Evolutionary conservation across 305 asterid genomes (phyloP), one percentile per base, ranked within the genome.

Genomic region (Fraxinus platypoda): DNA sequence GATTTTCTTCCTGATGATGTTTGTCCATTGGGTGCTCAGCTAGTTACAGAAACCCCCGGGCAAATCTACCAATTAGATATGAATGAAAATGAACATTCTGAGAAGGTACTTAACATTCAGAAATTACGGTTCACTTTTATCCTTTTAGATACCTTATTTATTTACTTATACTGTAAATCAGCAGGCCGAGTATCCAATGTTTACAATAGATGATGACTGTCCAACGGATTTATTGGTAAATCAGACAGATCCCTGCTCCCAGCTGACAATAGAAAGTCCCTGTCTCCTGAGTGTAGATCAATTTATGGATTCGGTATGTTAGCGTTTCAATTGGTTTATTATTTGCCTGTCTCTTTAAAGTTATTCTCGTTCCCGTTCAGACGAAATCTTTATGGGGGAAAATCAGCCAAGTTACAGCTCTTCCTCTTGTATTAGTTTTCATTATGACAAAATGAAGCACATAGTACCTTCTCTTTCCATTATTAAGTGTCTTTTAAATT

Each of bases 221-320:
- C 91, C 91, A 66, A 86, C 89, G 12, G 92, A 88, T 79, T 88
- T 95, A 84, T 83, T 86, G 78, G 86, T 81, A 49, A 91, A 90
- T 78, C 90, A 86, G 82, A 64, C 87, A 59, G 88, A 88, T 85
- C 75, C 91, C 75, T 79, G 88, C 88, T 88, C 91, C 77, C 91
- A 86, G 26, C 80, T 89, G 84, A 87, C 93, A 37, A 37, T 88
- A 82, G 93, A 86, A 78, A 92, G 90, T 84, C 95, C 95, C 81
- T 80, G 83, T 85, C 91, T 96, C 83, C 86, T 94, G 88, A 91
- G 93, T 74, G 97, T 93, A 33, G 89, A 95, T 82, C 97, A 97
- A 80, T 91, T 97, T 88, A 84, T 97, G 80, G 97, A 94, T 81
- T 93, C 95, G 89, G 97, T 93, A 95, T 54, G 91, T 77, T 79